A percentile compares a stretch with the other conserved stretches of the same genome.
Evolutionary conservation across 768 basidiomycete genomes (phyloP).

Genomic region (Boletus reticulatus): DNA sequence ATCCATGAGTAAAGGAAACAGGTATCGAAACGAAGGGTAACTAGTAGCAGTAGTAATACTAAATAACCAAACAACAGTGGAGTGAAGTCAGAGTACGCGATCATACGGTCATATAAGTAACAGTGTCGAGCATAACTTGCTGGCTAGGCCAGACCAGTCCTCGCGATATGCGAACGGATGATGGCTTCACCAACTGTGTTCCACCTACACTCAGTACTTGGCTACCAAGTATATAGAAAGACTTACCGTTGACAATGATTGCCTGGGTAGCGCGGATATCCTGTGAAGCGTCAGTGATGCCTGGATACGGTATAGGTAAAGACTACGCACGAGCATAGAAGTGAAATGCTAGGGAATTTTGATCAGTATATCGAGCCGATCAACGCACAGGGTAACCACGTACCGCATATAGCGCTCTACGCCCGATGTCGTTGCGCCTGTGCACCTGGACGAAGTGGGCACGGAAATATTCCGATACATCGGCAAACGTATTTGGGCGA

Average conservation of each 20-base stretch:
- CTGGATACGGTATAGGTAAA: neutral
- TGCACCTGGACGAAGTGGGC: slow-evolving; percentile 81
- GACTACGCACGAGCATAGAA: slow-evolving; percentile 56
- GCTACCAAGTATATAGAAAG: neutral
- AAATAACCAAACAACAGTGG: slow-evolving; percentile 15
- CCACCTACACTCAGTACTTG: slow-evolving; percentile 1
- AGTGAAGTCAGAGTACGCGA: slow-evolving; percentile 5
- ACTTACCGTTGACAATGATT: slow-evolving; percentile 60
- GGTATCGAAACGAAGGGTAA: slow-evolving; percentile 30
- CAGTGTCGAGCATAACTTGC: neutral
- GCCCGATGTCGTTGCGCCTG: slow-evolving; percentile 57
- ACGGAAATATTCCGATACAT: slow-evolving; percentile 77
- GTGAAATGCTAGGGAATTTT: slow-evolving; percentile 54
- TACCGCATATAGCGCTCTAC: slow-evolving; percentile 63
- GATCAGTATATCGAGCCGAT: slow-evolving; percentile 8
- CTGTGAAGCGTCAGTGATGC: slow-evolving; percentile 30
- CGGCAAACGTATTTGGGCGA: slow-evolving; percentile 66
- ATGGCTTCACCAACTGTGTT: slow-evolving; percentile 61
- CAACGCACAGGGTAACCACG: slow-evolving; percentile 29
- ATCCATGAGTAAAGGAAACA: slow-evolving; percentile 16
- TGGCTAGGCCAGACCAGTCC: slow-evolving; percentile 42
- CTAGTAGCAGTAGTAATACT: slow-evolving; percentile 22
- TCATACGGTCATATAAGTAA: slow-evolving; percentile 8
- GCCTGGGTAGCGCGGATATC: slow-evolving; percentile 66
- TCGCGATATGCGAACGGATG: slow-evolving; percentile 61